phyloP scores from a whole-genome alignment of 495 filamentous ascomycete species.

The Neurospora pannonica region DNA sequence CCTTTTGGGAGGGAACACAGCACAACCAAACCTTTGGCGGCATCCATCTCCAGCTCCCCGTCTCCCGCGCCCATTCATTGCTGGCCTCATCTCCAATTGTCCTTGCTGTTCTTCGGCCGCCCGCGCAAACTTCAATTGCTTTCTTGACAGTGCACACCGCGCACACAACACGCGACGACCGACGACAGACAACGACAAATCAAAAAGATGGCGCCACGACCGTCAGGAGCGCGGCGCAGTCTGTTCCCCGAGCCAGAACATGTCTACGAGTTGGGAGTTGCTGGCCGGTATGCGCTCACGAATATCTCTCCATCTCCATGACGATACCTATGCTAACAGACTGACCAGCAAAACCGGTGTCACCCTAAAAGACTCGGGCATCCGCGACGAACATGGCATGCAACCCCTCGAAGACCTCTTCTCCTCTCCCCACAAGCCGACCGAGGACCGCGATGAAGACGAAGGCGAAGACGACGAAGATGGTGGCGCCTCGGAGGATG shows the following conservation, averaged over 20 bases:
- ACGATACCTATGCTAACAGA: neutral
- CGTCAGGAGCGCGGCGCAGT: conserved; percentile 27
- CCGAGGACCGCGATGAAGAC: conserved; percentile 2
- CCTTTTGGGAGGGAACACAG: neutral
- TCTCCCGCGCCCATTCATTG: neutral
- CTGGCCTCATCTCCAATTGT: neutral
- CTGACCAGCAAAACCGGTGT: conserved; percentile 65
- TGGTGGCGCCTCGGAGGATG: conserved; percentile 11
- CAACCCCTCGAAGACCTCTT: conserved; percentile 79
- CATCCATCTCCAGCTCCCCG: neutral
- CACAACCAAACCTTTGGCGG: too few relatives aligned
- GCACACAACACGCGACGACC: neutral
- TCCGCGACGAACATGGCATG: conserved; percentile 85
- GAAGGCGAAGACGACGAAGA: conserved; percentile 5
- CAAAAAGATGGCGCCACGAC: conserved; percentile 24
- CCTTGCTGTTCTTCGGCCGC: neutral
- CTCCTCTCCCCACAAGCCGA: conserved; percentile 58
- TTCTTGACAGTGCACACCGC: neutral
- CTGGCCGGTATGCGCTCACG: conserved; percentile 35
- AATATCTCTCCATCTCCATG: neutral
- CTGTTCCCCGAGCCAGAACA: conserved; percentile 29
- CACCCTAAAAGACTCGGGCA: conserved; percentile 64
- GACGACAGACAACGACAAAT: neutral
- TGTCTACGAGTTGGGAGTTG: conserved; percentile 39
- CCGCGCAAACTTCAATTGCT: neutral